Evolutionary conservation across 352 stramenopile genomes (phyloP), one percentile per base, ranked within the genome.

Genomic region (Phytophthora europaea): DNA sequence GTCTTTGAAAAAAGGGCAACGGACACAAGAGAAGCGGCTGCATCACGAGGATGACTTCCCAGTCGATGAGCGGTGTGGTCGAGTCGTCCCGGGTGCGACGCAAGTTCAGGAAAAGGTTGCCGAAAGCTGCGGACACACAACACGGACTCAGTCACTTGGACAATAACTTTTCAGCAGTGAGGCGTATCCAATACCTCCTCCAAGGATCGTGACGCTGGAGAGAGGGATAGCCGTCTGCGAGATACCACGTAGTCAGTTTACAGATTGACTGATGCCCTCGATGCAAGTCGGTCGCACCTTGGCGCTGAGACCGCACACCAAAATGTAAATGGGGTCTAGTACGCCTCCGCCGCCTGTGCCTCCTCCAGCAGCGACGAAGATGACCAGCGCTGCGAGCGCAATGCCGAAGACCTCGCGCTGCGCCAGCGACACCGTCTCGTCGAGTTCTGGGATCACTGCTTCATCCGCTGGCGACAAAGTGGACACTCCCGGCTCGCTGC

Each of bases 21-120:
- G 63, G 84, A 93, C 85, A 82, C 47, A 93, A 51, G 4, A 93
- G 72, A 75, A 98, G 83, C 9, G 97, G 97, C 79, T 99, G 96
- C 96, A 99, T 99, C 10, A 98, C 89, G 12, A 99, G 73, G 61
- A 99, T 98, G 34, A 99, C 84, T 79, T 99, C 96, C 97, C 97
- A 99, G 84, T 99, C 96, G 12, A 99, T 97, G 4, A 99, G 82
- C 16, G 96, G 94, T 36, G 94, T 70, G 61, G 97, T 93, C 3
- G 92, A 94, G 34, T 88, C 76, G 18, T 94, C 91, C 63, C 98
- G 95, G n/a, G 94, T 83, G 76, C 98, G 98, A 23, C 71, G 72
- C 7, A 92, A 59, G 75, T 99, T 99, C 13, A 98, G 71, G 26
- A 98, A 62, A 40, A 97, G 97, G 73, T 99, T 99, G 9, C 93